Evolutionary conservation across 805 yeast species (phyloP).

Genomic region (Naumovozyma castellii): DNA sequence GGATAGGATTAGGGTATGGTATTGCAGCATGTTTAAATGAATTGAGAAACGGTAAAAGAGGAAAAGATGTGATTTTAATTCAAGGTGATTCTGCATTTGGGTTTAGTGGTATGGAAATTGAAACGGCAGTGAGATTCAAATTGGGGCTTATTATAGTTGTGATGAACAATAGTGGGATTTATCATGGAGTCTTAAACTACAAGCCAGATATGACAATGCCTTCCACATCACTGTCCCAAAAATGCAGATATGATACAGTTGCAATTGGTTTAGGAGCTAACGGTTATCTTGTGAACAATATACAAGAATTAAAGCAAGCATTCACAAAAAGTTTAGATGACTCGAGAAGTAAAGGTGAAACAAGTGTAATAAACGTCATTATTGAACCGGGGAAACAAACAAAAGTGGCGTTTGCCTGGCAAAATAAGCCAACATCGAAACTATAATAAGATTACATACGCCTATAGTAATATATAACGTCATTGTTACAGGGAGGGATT

Average conservation of each 20-base stretch:
- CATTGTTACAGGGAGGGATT: too few species aligned
- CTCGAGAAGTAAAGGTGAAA: conserved; percentile 21
- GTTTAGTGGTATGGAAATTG: conserved; percentile 63
- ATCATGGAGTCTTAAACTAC: conserved; percentile 42
- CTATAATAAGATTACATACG: background rate
- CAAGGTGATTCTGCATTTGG: conserved; percentile 78
- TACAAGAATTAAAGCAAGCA: conserved; percentile 31
- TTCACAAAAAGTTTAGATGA: conserved; percentile 33
- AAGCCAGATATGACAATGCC: conserved; percentile 32
- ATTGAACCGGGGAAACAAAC: conserved; percentile 48
- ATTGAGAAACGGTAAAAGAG: conserved; percentile 32
- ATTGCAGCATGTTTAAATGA: conserved; percentile 40
- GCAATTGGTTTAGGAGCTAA: conserved; percentile 48
- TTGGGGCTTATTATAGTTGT: conserved; percentile 49
- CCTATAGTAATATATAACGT: too few species aligned
- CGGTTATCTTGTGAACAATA: conserved; percentile 40
- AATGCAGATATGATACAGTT: conserved; percentile 48
- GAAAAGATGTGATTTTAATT: conserved; percentile 42
- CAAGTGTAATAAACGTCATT: conserved; percentile 49
- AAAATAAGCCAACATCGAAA: conserved; percentile 33
- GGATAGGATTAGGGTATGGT: conserved; percentile 62
- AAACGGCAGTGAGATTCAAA: conserved; percentile 49
- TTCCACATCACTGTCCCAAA: conserved; percentile 49
- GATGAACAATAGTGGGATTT: conserved; percentile 69
- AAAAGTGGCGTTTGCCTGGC: conserved; percentile 60